A percentile compares a stretch with the other conserved stretches of the same genome.
Conservation (phyloP, 1,284 basidiomycete species). For the Rhizoctonia solani region DNA sequence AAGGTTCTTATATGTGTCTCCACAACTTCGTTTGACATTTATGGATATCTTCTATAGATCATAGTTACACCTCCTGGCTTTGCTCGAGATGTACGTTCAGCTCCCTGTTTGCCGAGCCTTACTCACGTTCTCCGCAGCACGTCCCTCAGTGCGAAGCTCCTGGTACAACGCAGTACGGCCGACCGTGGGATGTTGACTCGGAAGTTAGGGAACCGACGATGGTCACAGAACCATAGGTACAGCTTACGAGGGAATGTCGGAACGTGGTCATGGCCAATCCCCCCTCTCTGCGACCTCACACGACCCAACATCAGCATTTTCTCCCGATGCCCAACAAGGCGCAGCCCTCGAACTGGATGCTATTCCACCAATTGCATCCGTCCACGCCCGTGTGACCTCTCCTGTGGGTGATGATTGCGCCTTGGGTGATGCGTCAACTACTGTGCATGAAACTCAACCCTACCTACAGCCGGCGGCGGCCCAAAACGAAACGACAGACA, state of each 20-base stretch:
- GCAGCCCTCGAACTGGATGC: slow-evolving; percentile 44
- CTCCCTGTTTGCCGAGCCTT: background rate
- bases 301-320: too few species aligned
- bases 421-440: slow-evolving; percentile 12
- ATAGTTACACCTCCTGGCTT: slow-evolving; percentile 68
- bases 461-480: background rate
- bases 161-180: slow-evolving; percentile 17
- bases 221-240: slow-evolving; percentile 16
- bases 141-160: slow-evolving; percentile 41
- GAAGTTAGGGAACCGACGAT: slow-evolving; percentile 24
- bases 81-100: slow-evolving; percentile 62
- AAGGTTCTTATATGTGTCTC: slow-evolving; percentile 53
- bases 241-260: slow-evolving; percentile 28
- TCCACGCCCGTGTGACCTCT: background rate
- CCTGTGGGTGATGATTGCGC: slow-evolving; percentile 1
- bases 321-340: too few species aligned
- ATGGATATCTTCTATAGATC: slow-evolving; percentile 47
- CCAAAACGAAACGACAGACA: background rate
- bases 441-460: background rate
- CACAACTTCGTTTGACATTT: background rate
- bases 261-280: slow-evolving; percentile 18
- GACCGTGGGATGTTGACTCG: slow-evolving; percentile 28
- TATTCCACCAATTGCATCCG: slow-evolving; percentile 41
- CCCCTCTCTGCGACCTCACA: background rate
- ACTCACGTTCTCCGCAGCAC: slow-evolving; percentile 40